These are phyloP conservation scores for Mortierella sp. DNA, from an alignment of 371 early-diverging fungal genomes.

Conservation along the genomic window DNA sequence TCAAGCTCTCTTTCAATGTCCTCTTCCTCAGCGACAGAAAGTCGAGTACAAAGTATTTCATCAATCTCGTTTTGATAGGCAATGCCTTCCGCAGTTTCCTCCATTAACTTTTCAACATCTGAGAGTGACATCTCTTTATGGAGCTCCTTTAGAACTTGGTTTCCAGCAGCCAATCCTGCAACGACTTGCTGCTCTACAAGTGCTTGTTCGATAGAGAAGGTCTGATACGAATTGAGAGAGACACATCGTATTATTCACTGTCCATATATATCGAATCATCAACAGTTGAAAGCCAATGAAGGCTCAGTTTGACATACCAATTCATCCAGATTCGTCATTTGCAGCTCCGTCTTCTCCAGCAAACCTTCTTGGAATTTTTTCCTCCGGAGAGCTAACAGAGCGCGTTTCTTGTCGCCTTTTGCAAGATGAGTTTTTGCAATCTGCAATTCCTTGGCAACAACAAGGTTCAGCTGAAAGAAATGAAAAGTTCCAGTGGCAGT, in stretches of 20 bases:
- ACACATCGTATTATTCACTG: not conserved
- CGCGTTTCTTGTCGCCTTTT: slow-evolving; percentile 83
- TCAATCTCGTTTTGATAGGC: slow-evolving; percentile 96
- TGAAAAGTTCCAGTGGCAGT: not conserved
- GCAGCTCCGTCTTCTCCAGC: slow-evolving; percentile 84
- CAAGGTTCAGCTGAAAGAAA: slow-evolving; percentile 67
- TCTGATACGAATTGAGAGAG: slow-evolving; percentile 58
- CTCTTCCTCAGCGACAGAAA: slow-evolving; percentile 89
- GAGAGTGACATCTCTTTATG: slow-evolving; percentile 94
- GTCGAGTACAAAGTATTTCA: slow-evolving; percentile 75
- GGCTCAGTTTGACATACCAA: slow-evolving; percentile 63
- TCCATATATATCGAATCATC: not conserved
- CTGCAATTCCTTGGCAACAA: slow-evolving; percentile 74
- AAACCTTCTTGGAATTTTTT: slow-evolving; percentile 95
- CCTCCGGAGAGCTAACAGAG: slow-evolving; percentile 91
- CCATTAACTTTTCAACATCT: slow-evolving; percentile 93
- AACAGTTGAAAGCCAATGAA: too few relatives aligned
- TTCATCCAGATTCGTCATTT: slow-evolving; percentile 90
- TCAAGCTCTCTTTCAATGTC: slow-evolving; percentile 87
- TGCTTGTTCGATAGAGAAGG: slow-evolving; percentile 91
- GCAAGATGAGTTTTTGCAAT: slow-evolving; percentile 73
- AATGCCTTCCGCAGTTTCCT: slow-evolving; percentile 96
- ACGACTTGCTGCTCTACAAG: slow-evolving; percentile 91
- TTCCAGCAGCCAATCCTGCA: slow-evolving; percentile 87
- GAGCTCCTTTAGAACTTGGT: slow-evolving; percentile 86